Conservation (phyloP, 2,329 filamentous ascomycete species). For the Pseudogymnoascus pannorum region DNA sequence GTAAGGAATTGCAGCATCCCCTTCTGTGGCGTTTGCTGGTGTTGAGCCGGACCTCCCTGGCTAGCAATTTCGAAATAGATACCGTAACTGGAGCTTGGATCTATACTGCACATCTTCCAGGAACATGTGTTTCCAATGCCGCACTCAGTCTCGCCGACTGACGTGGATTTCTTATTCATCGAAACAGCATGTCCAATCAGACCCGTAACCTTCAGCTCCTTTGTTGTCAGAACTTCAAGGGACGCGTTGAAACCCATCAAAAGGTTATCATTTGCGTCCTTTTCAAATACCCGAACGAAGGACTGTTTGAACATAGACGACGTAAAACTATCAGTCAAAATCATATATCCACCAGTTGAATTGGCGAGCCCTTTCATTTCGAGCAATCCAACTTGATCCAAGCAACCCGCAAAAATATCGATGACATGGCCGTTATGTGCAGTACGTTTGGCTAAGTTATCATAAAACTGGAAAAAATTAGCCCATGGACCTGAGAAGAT, state of each 20-base stretch:
- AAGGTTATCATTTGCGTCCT: conserved; percentile 88
- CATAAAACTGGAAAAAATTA: conserved; percentile 66
- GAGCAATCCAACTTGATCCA: conserved; percentile 92
- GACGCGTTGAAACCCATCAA: conserved; percentile 98
- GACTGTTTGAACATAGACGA: conserved; percentile 99
- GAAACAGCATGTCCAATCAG: conserved; percentile 95
- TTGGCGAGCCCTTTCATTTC: conserved; percentile 98
- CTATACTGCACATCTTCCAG: conserved; percentile 99
- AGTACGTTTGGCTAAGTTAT: conserved; percentile 84
- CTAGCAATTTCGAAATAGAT: conserved; percentile 97
- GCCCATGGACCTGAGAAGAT: neutral
- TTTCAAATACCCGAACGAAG: conserved; percentile 94
- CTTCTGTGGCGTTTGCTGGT: conserved; percentile 81
- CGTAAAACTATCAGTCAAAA: conserved; percentile 95
- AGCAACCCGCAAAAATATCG: conserved; percentile 93
- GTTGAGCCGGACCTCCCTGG: conserved; percentile 77
- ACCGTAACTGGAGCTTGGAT: conserved; percentile 87
- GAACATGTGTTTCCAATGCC: conserved; percentile 98
- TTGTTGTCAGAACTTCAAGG: conserved; percentile 91
- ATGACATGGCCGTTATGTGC: conserved; percentile 96
- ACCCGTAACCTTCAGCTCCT: conserved; percentile 96
- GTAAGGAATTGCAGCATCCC: conserved; percentile 98
- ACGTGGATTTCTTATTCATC: conserved; percentile 95
- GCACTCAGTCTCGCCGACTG: conserved; percentile 94
- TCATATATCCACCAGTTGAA: conserved; percentile 95